These are phyloP conservation scores for Cyberlindnera bimundalis DNA, from an alignment of 805 yeast species.

Conservation along the genomic window DNA sequence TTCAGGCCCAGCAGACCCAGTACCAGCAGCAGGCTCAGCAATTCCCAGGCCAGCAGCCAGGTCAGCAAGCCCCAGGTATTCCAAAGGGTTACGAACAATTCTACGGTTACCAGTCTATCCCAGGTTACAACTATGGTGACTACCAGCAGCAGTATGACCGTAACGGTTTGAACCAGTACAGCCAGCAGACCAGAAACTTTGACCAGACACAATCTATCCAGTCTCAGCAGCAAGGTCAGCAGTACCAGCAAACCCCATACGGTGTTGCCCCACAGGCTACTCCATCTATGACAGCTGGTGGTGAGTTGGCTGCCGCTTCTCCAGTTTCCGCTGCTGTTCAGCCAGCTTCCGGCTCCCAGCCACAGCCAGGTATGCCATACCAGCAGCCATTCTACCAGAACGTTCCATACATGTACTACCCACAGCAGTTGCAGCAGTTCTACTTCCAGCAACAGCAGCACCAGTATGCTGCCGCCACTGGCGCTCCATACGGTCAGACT, in stretches of 20 bases:
- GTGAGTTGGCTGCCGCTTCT: slow-evolving; percentile 25
- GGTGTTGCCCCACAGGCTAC: slow-evolving; percentile 28
- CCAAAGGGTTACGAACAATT: slow-evolving; percentile 35
- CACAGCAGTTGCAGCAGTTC: slow-evolving; percentile 19
- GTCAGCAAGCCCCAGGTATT: slow-evolving; percentile 22
- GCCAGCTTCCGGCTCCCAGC: slow-evolving; percentile 23
- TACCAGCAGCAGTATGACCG: slow-evolving; percentile 17
- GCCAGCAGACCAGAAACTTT: slow-evolving; percentile 10
- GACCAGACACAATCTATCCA: slow-evolving; percentile 14
- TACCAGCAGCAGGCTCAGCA: slow-evolving; percentile 1
- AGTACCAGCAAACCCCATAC: slow-evolving; percentile 27
- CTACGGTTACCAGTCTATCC: slow-evolving; percentile 22
- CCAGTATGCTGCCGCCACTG: slow-evolving; percentile 9
- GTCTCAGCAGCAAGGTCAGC: slow-evolving; percentile 19
- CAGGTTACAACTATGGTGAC: slow-evolving; percentile 16
- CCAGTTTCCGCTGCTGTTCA: slow-evolving; percentile 29
- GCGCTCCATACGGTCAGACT: slow-evolving; percentile 16
- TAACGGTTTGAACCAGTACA: slow-evolving; percentile 6
- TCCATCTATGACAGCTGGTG: slow-evolving; percentile 14
- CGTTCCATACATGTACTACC: slow-evolving; percentile 27
- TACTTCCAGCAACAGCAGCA: slow-evolving; percentile 17
- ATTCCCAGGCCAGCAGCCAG: slow-evolving; percentile 18
- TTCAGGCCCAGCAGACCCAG: slow-evolving; percentile 7
- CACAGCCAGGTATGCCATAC: slow-evolving; percentile 26
- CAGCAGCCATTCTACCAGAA: slow-evolving; percentile 22